A percentile compares a stretch with the other conserved stretches of the same genome.
Evolutionary conservation across 1,139 yeast species (phyloP).

Genomic region (Saccharomyces uvarum): DNA sequence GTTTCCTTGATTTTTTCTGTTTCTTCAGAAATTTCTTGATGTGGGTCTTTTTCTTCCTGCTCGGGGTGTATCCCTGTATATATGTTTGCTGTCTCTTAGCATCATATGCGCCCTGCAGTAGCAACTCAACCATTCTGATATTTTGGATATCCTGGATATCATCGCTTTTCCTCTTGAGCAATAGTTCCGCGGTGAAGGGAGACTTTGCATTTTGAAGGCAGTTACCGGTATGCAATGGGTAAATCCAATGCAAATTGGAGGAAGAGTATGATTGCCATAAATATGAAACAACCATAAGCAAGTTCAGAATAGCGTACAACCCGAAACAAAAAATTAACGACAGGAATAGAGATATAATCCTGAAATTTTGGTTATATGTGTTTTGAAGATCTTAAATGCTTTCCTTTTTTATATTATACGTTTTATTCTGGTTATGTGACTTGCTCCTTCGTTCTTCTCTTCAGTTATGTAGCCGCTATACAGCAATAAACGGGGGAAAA

Average conservation of each 20-base stretch:
- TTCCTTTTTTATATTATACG: neutral
- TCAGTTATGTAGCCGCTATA: neutral
- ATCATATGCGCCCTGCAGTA: neutral
- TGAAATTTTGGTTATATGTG: neutral
- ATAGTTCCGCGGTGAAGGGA: neutral
- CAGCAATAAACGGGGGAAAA: neutral
- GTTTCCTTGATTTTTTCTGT: constrained; percentile 3
- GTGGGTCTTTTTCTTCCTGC: constrained; percentile 3
- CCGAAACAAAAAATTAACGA: neutral
- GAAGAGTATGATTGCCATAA: neutral
- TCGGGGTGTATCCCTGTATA: neutral
- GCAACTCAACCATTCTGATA: neutral
- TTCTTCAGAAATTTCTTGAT: neutral
- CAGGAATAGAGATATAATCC: neutral
- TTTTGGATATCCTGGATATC: neutral
- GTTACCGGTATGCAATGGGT: neutral
- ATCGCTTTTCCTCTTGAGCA: neutral
- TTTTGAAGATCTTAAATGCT: neutral
- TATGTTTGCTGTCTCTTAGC: constrained; percentile 1
- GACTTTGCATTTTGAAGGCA: neutral
- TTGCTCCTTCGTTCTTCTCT: neutral
- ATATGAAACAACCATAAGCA: neutral
- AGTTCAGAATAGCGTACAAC: neutral
- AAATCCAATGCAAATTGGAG: neutral
- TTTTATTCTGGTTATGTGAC: neutral